Percentiles rank a stretch among this genome's conserved stretches.
These are phyloP conservation scores for Penicillium sp. DNA, from an alignment of 2,329 filamentous ascomycete genomes.

Conservation along the genomic window DNA sequence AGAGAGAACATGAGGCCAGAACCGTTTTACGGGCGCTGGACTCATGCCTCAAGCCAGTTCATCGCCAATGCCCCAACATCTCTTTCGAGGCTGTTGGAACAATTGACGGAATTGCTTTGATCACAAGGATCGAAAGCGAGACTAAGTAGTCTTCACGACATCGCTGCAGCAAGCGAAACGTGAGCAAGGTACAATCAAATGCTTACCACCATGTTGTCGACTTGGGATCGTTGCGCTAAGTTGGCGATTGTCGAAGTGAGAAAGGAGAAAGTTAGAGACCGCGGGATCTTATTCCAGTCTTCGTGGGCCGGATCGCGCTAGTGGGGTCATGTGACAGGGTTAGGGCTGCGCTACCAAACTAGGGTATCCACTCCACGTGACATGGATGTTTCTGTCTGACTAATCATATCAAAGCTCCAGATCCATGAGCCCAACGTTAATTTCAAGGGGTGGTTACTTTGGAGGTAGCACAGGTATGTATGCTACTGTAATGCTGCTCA, in stretches of 20 bases:
- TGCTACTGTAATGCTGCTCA: background rate
- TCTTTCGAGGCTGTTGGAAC: conserved; percentile 28
- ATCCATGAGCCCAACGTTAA: background rate
- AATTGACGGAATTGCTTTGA: conserved; percentile 42
- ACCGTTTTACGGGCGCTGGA: conserved; percentile 53
- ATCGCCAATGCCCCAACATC: conserved; percentile 39
- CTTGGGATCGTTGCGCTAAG: conserved; percentile 51
- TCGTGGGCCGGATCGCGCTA: conserved; percentile 36
- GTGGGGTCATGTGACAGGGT: conserved; percentile 26
- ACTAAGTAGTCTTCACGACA: conserved; percentile 24
- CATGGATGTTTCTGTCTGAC: background rate
- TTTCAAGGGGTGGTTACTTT: background rate
- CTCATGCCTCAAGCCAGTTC: conserved; percentile 57
- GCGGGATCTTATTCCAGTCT: conserved; percentile 28
- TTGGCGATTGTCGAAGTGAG: conserved; percentile 46
- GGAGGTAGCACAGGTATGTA: background rate
- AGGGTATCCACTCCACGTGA: conserved; percentile 9
- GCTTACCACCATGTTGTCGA: conserved; percentile 64
- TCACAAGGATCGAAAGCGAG: conserved; percentile 29
- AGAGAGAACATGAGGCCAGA: conserved; percentile 64
- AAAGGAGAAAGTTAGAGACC: conserved; percentile 23
- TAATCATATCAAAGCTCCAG: background rate
- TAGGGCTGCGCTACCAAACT: conserved; percentile 15
- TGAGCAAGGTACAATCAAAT: conserved; percentile 44
- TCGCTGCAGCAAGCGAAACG: conserved; percentile 26